Percentiles rank a stretch among this genome's conserved stretches.
Conservation (phyloP, 441 rosid genomes). For the Isatis lusitanica region DNA sequence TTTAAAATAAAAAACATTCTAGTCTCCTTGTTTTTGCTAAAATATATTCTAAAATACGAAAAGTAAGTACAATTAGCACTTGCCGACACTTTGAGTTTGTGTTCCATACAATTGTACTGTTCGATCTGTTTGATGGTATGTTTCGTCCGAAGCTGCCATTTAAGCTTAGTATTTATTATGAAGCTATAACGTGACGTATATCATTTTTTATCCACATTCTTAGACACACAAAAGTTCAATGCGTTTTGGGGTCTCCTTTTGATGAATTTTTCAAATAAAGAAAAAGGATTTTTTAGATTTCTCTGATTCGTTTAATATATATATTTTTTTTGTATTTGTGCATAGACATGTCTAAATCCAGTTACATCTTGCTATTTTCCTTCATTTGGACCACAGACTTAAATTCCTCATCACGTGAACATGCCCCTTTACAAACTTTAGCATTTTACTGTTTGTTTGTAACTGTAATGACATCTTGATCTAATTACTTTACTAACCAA, state of each 20-base stretch:
- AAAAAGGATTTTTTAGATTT: constrained; percentile 23
- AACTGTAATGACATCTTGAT: background rate
- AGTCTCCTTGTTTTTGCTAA: too few species aligned
- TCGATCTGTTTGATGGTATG: background rate
- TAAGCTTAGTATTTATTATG: background rate
- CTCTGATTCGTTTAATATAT: background rate
- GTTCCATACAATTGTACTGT: background rate
- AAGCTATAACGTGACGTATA: background rate
- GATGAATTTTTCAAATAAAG: background rate
- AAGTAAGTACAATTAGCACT: background rate
- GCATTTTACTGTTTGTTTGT: background rate
- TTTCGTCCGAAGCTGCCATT: background rate
- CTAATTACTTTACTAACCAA: background rate
- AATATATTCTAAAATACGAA: background rate
- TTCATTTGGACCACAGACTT: constrained; percentile 4
- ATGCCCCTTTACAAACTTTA: background rate
- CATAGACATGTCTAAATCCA: constrained; percentile 19
- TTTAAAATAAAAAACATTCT: too few species aligned
- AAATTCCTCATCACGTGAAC: constrained; percentile 20
- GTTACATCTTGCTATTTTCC: constrained; percentile 1
- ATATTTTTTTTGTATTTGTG: background rate
- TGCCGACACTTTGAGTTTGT: background rate
- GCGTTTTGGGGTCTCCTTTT: background rate
- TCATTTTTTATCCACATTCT: background rate
- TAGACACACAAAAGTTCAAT: background rate